These are phyloP conservation scores for Geranomyces michiganensis DNA, from an alignment of 192 early-diverging fungal species.

Conservation along the genomic window DNA sequence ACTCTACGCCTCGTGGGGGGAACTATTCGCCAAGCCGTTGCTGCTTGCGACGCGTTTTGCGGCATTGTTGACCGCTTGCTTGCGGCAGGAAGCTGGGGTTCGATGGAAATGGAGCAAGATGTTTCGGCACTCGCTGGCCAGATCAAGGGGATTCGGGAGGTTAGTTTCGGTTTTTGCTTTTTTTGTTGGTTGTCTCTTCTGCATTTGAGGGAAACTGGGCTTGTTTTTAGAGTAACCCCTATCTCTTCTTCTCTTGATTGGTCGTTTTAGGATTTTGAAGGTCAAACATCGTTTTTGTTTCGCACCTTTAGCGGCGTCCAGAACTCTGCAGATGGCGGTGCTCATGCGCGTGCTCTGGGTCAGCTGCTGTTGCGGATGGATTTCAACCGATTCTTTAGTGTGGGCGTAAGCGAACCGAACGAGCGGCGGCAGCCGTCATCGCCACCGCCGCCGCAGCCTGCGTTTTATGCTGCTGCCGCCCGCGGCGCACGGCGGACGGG, in stretches of 20 bases:
- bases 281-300: slow-evolving; percentile 38
- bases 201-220: not conserved
- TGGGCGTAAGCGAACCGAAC: not conserved
- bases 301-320: slow-evolving; percentile 35
- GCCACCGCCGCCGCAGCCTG: no score
- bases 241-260: not conserved
- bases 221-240: not conserved
- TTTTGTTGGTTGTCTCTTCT: not conserved
- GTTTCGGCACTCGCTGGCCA: not conserved
- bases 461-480: no score
- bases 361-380: slow-evolving; percentile 40
- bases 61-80: slow-evolving; percentile 34
- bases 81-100: slow-evolving; percentile 8
- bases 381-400: slow-evolving; percentile 39
- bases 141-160: not conserved
- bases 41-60: slow-evolving; percentile 27
- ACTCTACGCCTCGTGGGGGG: slow-evolving; percentile 5
- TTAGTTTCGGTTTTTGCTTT: no score
- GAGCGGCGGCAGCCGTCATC: not conserved
- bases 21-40: slow-evolving; percentile 16
- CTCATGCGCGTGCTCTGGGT: slow-evolving; percentile 9
- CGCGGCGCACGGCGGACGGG: no score
- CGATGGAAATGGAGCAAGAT: not conserved
- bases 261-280: slow-evolving; percentile 35
- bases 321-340: slow-evolving; percentile 1